Evolutionary conservation across 371 early-diverging fungal genomes (phyloP), one percentile per base, ranked within the genome.

Genomic region (Antonospora locustae): DNA sequence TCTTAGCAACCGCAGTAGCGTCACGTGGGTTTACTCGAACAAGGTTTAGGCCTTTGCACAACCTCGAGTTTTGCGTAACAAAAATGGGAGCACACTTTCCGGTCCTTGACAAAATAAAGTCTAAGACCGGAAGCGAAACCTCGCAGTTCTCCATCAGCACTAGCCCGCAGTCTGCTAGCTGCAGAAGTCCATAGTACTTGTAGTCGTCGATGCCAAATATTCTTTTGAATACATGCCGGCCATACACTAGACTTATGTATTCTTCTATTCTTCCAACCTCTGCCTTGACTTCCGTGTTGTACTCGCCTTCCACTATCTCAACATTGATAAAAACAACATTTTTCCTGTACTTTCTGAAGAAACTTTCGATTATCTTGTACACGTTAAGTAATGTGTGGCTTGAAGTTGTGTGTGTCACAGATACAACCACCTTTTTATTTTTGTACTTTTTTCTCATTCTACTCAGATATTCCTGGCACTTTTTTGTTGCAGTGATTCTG

Each of bases 311-410:
- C 5, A 69, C 68, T 11, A 70, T 67, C 24, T 61, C 66, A 0
- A 75, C 59, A 37, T 72, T 66, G 9, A 69, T 28, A 34, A 75
- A 63, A 7, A 70, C 71, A 23, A 67, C 56, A 17, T 68, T 61
- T 0, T 65, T 57, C 24, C 28, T 29, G 25, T 65, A 37, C 29
- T 58, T 68, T 17, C 49, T 17, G 11, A 72, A 43, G 27, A 71
- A 65, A 24, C 46, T 46, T 23, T 57, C 41, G 28, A 63, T 63
- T 22, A 56, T 71, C 36, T 58, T 54, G 3, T 70, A 20, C 29
- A 61, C 49, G 44, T 75, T 56, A 0, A 68, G 69, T n/a, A 71
- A 65, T 17, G 67, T 67, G 36, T 69, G 66, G 16, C 66, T 74
- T 50, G 69, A 69, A 41, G 69, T 70, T 9, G 64, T 62, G 39